Conservation (phyloP, 345 rosid genomes). For the Luvunga scandens region DNA sequence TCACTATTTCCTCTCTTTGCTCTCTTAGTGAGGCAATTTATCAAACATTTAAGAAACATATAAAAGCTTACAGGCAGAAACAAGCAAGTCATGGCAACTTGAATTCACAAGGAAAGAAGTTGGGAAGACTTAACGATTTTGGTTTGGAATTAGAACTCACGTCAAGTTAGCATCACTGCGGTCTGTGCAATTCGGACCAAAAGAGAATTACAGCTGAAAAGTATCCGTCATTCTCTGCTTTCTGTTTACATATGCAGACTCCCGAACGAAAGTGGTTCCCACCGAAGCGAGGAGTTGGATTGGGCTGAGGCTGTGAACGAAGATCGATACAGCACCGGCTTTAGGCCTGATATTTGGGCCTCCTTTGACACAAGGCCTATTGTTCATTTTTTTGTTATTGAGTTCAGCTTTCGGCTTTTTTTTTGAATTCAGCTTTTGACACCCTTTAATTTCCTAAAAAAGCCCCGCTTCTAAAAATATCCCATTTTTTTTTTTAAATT, state of each 20-base stretch:
- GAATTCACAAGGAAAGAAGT: not conserved
- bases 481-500: too few relatives aligned
- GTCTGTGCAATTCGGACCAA: not conserved
- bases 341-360: not conserved
- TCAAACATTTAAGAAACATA: conserved; percentile 15
- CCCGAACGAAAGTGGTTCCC: not conserved
- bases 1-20: not conserved
- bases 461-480: too few relatives aligned
- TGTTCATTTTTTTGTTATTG: too few relatives aligned
- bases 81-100: not conserved
- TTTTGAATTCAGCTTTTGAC: too few relatives aligned
- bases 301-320: not conserved
- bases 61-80: not conserved
- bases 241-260: not conserved
- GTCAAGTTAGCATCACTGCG: not conserved
- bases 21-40: conserved; percentile 20
- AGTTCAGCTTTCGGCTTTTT: too few relatives aligned
- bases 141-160: not conserved
- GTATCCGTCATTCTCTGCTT: not conserved
- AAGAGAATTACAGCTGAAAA: not conserved
- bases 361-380: not conserved
- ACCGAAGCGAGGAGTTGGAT: not conserved
- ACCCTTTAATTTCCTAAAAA: too few relatives aligned
- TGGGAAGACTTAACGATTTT: not conserved
- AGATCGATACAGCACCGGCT: not conserved